Evolutionary conservation across 1,284 basidiomycete species (phyloP).

Genomic region (Sporisorium reilianum): DNA sequence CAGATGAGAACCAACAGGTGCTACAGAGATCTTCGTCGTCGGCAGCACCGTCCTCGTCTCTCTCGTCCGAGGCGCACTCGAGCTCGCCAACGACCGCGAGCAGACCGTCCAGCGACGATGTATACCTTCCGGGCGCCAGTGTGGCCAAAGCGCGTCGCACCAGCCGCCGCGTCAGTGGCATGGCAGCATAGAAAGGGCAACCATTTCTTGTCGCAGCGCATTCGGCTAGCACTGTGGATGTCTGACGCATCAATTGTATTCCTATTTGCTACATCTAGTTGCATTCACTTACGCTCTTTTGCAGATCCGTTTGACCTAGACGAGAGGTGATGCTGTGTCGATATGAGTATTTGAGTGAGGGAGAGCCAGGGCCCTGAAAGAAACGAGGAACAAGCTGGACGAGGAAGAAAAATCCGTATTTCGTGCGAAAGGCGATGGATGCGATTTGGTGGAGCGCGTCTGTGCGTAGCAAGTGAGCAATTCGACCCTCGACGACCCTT

Average conservation of each 20-base stretch:
- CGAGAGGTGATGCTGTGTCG: not conserved
- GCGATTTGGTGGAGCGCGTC: too few species aligned
- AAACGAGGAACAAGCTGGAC: too few species aligned
- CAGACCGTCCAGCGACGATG: conserved; percentile 18
- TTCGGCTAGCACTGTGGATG: not conserved
- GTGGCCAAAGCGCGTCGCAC: conserved; percentile 21
- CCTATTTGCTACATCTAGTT: not conserved
- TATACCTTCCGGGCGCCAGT: not conserved
- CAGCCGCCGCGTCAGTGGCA: conserved; percentile 34
- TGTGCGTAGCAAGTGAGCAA: conserved; percentile 10
- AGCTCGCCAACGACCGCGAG: conserved; percentile 21
- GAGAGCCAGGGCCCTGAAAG: too few species aligned
- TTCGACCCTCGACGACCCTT: not conserved
- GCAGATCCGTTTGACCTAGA: not conserved
- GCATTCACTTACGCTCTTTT: not conserved
- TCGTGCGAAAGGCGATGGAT: conserved; percentile 10
- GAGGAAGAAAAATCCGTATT: not conserved
- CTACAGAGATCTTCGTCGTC: conserved; percentile 21
- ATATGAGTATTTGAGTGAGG: not conserved
- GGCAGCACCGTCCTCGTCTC: conserved; percentile 10
- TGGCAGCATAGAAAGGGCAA: conserved; percentile 16
- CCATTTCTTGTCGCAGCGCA: too few species aligned
- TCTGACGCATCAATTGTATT: not conserved
- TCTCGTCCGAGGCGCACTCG: conserved; percentile 17
- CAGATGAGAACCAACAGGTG: conserved; percentile 18